Evolutionary conservation across 2,329 filamentous ascomycete genomes (phyloP), one percentile per base, ranked within the genome.

Genomic region (Phaeosphaeriaceae sp.): DNA sequence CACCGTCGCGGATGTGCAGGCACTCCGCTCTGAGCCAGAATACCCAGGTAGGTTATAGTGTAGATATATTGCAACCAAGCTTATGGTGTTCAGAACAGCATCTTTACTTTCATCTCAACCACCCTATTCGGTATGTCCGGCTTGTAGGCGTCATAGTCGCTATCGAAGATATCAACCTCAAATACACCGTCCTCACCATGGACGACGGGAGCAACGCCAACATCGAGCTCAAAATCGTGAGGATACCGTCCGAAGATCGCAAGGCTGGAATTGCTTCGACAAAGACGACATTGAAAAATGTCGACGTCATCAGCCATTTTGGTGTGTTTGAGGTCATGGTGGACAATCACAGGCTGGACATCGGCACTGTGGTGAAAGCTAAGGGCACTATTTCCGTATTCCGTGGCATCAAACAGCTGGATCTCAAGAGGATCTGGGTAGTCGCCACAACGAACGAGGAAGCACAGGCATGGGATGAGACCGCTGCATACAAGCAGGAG

Each of bases 151-250:
- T 79, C 7, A 68, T 84, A 3, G 77, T 81, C 25, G 79, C 79
- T 4, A 78, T 84, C 58, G 72, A 78, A 19, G 78, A 80, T 48
- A 75, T 79, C 51, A 73, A 70, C 22, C 33, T 65, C 11, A 76
- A 70, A 54, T 82, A 78, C 61, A 76, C 76, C 1, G 65, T 87
- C 45, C 76, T 89, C 40, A 84, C 81, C 0, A 64, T 89, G 11
- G 87, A 89, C 70, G 87, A 89, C 64, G 83, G 86, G 65, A 88
- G 85, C 70, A 87, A 86, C 36, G 79, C 78, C 0, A 85, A 79
- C 5, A 79, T 89, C 54, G 86, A 88, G 48, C 75, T 88, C 19
- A 83, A 82, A 67, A 81, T 85, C 20, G 79, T 83, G 42, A 73
- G 76, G 24, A 63, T 71, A n/a, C 47, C 73, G 7, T 36, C 70